Base-by-base conservation (phyloP, 2,329 filamentous ascomycete genomes). In the Colletotrichum graminicola region DNA sequence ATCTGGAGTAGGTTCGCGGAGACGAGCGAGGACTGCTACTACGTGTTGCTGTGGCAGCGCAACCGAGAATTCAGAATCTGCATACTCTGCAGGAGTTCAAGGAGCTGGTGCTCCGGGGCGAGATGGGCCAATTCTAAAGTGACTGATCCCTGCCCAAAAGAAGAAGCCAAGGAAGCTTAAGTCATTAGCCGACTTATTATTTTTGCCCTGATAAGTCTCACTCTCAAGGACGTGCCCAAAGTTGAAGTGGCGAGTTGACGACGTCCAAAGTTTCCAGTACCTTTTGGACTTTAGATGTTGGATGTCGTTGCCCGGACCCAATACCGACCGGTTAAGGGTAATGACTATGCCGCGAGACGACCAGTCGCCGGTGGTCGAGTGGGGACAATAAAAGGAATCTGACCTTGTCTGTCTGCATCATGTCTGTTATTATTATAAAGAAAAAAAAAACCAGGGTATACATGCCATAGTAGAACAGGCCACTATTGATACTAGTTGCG, bases 171-270 rank as follows among this genome's bases (percentile, higher is more conserved):
- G 49, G 45, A 36, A 68, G 64, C 59, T 63, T 39, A 54, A 59
- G 45, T 59, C 68, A 68, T 60, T 43, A 34, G 45, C 59, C 23
- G 68, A 41, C 59, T 45, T 71, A 39, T 23, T 59, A 29, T 62
- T n/a, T n/a, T n/a, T 36, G 43, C 62, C 51, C 56, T 39, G 57
- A 56, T 51, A 55, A 62, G 41, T 67, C 51, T 63, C 68, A 71
- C 68, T 62, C 34, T 63, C 65, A 71, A 65, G 45, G 65, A 68
- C 52, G 43, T 62, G 55, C 16, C 52, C 7, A 68, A 68, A 68
- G 64, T 59, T 68, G 41, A 68, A 71, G 64, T 71, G 64, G 68
- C 63, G 52, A 71, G 68, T 32, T 45, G 12, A 36, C n/a, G 36
- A 41, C 43, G 43, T 54, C 43, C 26, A 54, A 39, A 64, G 67